A percentile compares a stretch with the other conserved stretches of the same genome.
Conservation (phyloP, 2,329 filamentous ascomycete genomes). For the Neoarthrinium moseri region DNA sequence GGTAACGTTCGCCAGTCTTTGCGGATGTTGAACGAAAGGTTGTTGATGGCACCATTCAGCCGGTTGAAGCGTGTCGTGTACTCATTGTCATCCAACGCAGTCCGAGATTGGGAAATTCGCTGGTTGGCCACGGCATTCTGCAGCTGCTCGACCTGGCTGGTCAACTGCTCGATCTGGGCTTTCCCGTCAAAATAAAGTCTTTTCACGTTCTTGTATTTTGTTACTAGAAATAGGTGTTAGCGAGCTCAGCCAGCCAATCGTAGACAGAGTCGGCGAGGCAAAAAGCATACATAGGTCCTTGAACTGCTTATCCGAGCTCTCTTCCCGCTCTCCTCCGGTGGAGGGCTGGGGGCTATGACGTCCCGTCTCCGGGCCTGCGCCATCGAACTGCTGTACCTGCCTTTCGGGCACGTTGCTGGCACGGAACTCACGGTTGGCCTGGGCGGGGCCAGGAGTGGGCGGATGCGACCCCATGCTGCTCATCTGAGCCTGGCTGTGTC, state of each 20-base stretch:
- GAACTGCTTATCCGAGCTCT: conserved; percentile 53
- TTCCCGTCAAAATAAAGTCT: conserved; percentile 96
- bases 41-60: conserved; percentile 89
- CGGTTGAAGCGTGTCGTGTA: conserved; percentile 87
- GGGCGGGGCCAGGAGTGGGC: conserved; percentile 33
- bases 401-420: conserved; percentile 35
- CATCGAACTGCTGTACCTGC: conserved; percentile 29
- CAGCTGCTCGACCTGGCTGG: conserved; percentile 84
- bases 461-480: conserved; percentile 43
- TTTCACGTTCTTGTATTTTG: conserved; percentile 98
- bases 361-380: conserved; percentile 42
- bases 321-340: conserved; percentile 36
- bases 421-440: conserved; percentile 37
- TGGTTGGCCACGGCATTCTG: conserved; percentile 98
- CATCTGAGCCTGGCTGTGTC: conserved; percentile 45
- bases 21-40: conserved; percentile 91
- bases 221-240: conserved; percentile 57
- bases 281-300: conserved; percentile 57
- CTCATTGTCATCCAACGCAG: conserved; percentile 91
- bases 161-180: conserved; percentile 84
- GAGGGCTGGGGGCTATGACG: conserved; percentile 58
- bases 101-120: conserved; percentile 89
- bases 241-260: conserved; percentile 2
- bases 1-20: conserved; percentile 90
- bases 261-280: background rate